Percentiles rank a stretch among this genome's conserved stretches.
Conservation (phyloP, 352 stramenopile genomes). For the Pythium utonaiense region DNA sequence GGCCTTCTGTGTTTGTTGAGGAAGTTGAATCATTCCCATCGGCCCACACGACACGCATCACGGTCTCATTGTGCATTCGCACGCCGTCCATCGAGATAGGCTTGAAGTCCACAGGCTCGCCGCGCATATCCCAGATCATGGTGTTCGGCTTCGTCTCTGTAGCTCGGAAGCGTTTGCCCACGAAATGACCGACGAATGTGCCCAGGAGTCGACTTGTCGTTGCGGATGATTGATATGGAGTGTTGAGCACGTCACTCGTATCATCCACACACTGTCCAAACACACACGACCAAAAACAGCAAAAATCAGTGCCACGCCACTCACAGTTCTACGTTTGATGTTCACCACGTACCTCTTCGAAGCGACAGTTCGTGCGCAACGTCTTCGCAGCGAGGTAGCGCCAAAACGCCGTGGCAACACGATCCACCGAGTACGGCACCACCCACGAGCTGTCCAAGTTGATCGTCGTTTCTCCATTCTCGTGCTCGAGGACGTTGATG, state of each 20-base stretch:
- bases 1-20: not conserved
- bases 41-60: conserved; percentile 3
- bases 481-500: conserved; percentile 13
- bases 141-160: not conserved
- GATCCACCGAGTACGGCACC: conserved; percentile 15
- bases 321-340: no score
- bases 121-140: conserved; percentile 6
- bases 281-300: not conserved
- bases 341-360: not conserved
- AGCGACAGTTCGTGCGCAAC: not conserved
- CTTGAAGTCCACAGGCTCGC: conserved; percentile 1
- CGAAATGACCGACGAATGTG: not conserved
- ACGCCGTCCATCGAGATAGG: conserved; percentile 7
- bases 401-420: not conserved
- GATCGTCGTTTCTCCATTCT: conserved; percentile 16
- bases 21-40: not conserved
- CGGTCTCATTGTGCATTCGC: not conserved
- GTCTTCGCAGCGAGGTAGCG: not conserved
- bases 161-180: not conserved
- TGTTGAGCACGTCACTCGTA: not conserved
- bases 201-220: not conserved
- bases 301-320: no score
- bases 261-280: not conserved
- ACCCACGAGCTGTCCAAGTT: conserved; percentile 20
- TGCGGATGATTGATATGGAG: not conserved